These are phyloP conservation scores for Colletotrichum liaoningense DNA, from an alignment of 2,329 filamentous ascomycete genomes.

Conservation along the genomic window DNA sequence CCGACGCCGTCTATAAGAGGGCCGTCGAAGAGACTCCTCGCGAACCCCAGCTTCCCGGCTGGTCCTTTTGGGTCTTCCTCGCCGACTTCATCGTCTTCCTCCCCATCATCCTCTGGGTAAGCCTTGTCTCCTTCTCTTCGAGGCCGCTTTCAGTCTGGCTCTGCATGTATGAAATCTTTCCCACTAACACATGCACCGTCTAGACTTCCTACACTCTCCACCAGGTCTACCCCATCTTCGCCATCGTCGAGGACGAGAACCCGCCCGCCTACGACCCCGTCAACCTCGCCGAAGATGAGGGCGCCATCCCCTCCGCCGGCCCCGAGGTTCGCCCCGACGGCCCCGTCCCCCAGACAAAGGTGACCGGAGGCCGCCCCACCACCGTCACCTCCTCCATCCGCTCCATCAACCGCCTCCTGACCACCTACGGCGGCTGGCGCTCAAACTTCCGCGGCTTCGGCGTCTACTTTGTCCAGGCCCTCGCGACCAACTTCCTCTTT, in stretches of 20 bases:
- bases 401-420: slow-evolving; percentile 66
- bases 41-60: slow-evolving; percentile 48
- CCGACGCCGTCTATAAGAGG: slow-evolving; percentile 45
- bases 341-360: slow-evolving; percentile 34
- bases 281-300: slow-evolving; percentile 53
- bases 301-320: slow-evolving; percentile 46
- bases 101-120: slow-evolving; percentile 56
- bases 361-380: slow-evolving; percentile 46
- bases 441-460: slow-evolving; percentile 77
- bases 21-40: slow-evolving; percentile 44
- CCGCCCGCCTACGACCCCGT: slow-evolving; percentile 67
- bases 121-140: slow-evolving; percentile 31
- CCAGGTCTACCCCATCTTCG: slow-evolving; percentile 63
- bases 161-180: not conserved
- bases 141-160: not conserved
- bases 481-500: slow-evolving; percentile 51
- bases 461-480: slow-evolving; percentile 55
- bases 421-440: slow-evolving; percentile 70
- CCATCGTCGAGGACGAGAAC: slow-evolving; percentile 69
- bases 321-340: slow-evolving; percentile 38
- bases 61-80: slow-evolving; percentile 53
- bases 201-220: slow-evolving; percentile 64
- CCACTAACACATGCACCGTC: not conserved
- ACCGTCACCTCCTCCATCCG: slow-evolving; percentile 64
- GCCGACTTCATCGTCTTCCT: slow-evolving; percentile 57